Conservation (phyloP, 164 flowering plant species). For the Saururus chinensis region DNA sequence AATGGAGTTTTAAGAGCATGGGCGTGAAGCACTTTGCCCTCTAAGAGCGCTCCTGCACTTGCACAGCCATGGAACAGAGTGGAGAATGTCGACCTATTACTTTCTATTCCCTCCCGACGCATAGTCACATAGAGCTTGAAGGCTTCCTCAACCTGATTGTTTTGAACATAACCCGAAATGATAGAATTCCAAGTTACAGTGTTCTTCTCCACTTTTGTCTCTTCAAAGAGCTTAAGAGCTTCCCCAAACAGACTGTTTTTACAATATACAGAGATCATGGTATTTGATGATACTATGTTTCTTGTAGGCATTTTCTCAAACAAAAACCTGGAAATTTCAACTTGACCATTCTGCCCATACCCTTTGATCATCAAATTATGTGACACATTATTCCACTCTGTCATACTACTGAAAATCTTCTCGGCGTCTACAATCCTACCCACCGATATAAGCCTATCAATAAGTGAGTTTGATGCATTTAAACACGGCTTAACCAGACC, state of each 20-base stretch:
- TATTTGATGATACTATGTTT: slow-evolving; percentile 33
- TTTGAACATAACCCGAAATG: slow-evolving; percentile 53
- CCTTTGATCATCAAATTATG: slow-evolving; percentile 67
- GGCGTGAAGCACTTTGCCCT: slow-evolving; percentile 46
- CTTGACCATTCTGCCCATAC: slow-evolving; percentile 37
- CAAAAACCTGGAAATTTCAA: slow-evolving; percentile 35
- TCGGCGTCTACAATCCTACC: slow-evolving; percentile 48
- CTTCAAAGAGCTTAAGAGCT: slow-evolving; percentile 49
- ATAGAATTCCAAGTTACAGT: slow-evolving; percentile 74
- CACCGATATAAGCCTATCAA: slow-evolving; percentile 29
- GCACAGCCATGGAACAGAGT: slow-evolving; percentile 54
- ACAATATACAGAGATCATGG: slow-evolving; percentile 49
- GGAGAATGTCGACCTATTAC: slow-evolving; percentile 58
- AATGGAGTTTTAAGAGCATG: slow-evolving; percentile 51
- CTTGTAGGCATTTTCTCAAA: slow-evolving; percentile 39
- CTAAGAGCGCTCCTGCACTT: slow-evolving; percentile 45
- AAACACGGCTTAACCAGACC: slow-evolving; percentile 19
- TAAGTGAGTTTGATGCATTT: slow-evolving; percentile 37
- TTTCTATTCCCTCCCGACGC: slow-evolving; percentile 30
- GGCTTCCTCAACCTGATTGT: slow-evolving; percentile 41
- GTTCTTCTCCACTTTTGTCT: slow-evolving; percentile 29
- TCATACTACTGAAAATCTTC: slow-evolving; percentile 23
- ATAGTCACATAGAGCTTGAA: slow-evolving; percentile 36
- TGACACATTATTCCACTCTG: slow-evolving; percentile 24
- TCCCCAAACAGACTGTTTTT: slow-evolving; percentile 35